Conservation (phyloP, 768 basidiomycete species). For the Myochromella boudieri region DNA sequence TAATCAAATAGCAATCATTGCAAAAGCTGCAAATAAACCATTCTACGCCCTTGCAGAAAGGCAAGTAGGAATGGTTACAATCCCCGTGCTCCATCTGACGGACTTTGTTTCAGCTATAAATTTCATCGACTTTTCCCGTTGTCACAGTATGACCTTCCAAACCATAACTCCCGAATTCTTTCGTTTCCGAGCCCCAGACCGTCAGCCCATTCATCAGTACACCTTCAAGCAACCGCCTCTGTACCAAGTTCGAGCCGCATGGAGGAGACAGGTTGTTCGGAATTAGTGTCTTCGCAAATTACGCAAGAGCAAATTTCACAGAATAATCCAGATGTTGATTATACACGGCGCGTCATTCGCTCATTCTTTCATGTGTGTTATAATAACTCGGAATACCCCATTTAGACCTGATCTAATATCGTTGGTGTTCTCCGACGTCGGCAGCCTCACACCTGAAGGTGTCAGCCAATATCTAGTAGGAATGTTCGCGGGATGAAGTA, state of each 20-base stretch:
- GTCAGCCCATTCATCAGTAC: slow-evolving; percentile 23
- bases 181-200: slow-evolving; percentile 55
- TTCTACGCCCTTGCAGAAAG: slow-evolving; percentile 96
- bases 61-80: slow-evolving; percentile 36
- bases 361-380: not conserved
- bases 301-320: slow-evolving; percentile 78
- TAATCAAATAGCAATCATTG: slow-evolving; percentile 95
- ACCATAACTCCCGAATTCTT: slow-evolving; percentile 72
- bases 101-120: slow-evolving; percentile 70
- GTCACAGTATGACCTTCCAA: slow-evolving; percentile 88
- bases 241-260: slow-evolving; percentile 15
- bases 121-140: slow-evolving; percentile 95
- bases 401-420: slow-evolving; percentile 88
- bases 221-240: slow-evolving; percentile 15
- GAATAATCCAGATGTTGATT: slow-evolving; percentile 90
- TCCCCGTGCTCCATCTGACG: slow-evolving; percentile 24
- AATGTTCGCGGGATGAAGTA: slow-evolving; percentile 75
- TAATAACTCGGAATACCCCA: slow-evolving; percentile 5
- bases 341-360: slow-evolving; percentile 66
- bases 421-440: slow-evolving; percentile 92
- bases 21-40: slow-evolving; percentile 91
- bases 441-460: slow-evolving; percentile 88
- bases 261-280: slow-evolving; percentile 25
- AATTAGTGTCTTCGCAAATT: slow-evolving; percentile 44
- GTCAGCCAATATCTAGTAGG: slow-evolving; percentile 95